Evolutionary conservation across 306 rosid species (phyloP).

Genomic region (Lablab purpureus): DNA sequence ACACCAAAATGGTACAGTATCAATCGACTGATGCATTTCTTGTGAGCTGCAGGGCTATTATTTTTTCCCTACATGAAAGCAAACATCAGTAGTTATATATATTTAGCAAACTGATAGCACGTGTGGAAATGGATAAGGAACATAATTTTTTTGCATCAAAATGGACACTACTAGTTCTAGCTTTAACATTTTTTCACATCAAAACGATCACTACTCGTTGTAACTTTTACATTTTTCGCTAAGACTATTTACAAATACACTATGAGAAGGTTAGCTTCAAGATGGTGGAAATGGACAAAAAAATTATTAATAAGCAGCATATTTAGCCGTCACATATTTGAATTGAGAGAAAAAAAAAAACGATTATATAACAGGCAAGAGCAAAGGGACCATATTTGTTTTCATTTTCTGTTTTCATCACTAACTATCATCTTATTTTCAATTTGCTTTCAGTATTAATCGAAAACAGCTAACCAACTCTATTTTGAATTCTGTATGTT

Average conservation of each 20-base stretch:
- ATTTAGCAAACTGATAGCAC: background rate
- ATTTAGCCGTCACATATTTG: background rate
- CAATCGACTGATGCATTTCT: conserved; percentile 76
- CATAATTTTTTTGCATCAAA: background rate
- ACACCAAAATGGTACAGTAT: conserved; percentile 79
- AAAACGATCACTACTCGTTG: no score
- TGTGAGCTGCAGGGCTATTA: conserved; percentile 83
- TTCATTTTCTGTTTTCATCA: background rate
- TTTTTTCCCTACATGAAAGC: conserved; percentile 64
- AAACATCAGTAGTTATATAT: conserved; percentile 39
- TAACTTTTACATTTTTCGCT: no score
- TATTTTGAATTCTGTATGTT: no score
- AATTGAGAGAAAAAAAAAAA: background rate
- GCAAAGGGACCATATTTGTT: background rate
- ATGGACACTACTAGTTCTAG: background rate
- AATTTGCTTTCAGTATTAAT: background rate
- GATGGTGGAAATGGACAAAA: background rate
- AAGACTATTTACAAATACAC: no score
- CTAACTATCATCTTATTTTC: background rate
- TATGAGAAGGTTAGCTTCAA: background rate
- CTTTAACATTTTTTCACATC: background rate
- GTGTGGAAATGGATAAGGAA: background rate
- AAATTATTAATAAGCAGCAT: conserved; percentile 4
- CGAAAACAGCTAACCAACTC: no score
- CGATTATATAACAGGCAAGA: background rate